Base-by-base conservation (phyloP, 768 basidiomycete genomes). In the Ramaria sp. region DNA sequence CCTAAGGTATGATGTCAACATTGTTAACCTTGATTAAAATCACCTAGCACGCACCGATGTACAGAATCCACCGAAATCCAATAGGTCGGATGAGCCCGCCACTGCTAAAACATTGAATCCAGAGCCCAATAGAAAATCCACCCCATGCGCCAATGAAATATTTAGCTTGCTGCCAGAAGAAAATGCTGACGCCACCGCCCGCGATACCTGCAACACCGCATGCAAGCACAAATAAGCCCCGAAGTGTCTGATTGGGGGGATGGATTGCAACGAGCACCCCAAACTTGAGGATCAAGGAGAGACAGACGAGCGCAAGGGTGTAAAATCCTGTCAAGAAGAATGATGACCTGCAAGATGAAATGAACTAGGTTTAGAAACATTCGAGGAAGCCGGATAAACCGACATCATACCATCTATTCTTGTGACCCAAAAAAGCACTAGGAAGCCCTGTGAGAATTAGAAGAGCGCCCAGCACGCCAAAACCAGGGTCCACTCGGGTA, bases 271-370 rank as follows among this genome's bases (percentile, higher is more conserved):
- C 80, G 41, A 91, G 70, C 60, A 97, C 85, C 48, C 94, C 94
- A 66, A 86, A 91, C 65, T 84, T 84, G 70, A 90, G 75, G 63
- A 97, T 90, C 64, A 98, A 80, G 61, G 91, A 85, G 64, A 90
- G 75, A 66, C 91, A 91, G 64, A 88, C 82, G 61, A 96, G 80
- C 22, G 91, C 80, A 46, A 93, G 75, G 46, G 88, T 81, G 72
- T 96, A 97, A 71, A 91, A 91, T 42, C 91, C 90, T 60, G 89
- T 86, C 64, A 97, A 76, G 71, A 96, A 95, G 75, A 94, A 87
- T 12, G 92, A 93, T 19, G 89, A 88, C 89, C 91, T 91, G 67
- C 46, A 51, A 34, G 54, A 57, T 48, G 56, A 37, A 10, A 37
- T 37, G 34, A 10, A 37, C 33, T 34, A 34, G 33, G 33, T 52